Conservation (phyloP, 2,329 filamentous ascomycete species). For the Cytospora schulzeri region DNA sequence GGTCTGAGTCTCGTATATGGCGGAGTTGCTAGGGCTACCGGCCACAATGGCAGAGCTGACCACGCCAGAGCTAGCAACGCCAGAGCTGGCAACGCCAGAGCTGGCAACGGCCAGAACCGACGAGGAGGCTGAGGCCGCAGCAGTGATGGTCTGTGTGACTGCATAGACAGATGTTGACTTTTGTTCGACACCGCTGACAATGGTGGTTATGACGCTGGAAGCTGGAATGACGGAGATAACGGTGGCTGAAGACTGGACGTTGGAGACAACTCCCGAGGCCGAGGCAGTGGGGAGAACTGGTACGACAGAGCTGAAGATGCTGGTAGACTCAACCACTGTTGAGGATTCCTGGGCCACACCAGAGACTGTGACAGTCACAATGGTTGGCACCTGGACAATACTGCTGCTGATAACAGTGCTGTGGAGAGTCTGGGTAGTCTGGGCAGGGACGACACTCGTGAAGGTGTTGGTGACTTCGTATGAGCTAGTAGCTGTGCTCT, state of each 20-base stretch:
- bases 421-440: conserved; percentile 3
- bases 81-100: not conserved
- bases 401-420: conserved; percentile 16
- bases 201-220: conserved; percentile 12
- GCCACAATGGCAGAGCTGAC: not conserved
- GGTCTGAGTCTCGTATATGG: conserved; percentile 13
- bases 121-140: not conserved
- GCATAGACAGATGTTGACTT: conserved; percentile 9
- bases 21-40: not conserved
- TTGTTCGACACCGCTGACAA: conserved; percentile 9
- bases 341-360: conserved; percentile 5
- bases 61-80: not conserved
- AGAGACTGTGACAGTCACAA: conserved; percentile 16
- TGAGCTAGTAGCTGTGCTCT: conserved; percentile 19
- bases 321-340: conserved; percentile 3
- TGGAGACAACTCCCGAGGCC: conserved; percentile 5
- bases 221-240: conserved; percentile 6
- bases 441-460: conserved; percentile 5
- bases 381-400: conserved; percentile 21
- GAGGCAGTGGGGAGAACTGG: not conserved
- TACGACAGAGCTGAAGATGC: not conserved
- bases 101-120: conserved; percentile 1
- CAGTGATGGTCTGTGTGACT: conserved; percentile 15
- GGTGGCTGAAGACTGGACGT: conserved; percentile 9
- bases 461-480: conserved; percentile 17